Base-by-base conservation (phyloP, 192 early-diverging fungal genomes). In the Podila epigama region DNA sequence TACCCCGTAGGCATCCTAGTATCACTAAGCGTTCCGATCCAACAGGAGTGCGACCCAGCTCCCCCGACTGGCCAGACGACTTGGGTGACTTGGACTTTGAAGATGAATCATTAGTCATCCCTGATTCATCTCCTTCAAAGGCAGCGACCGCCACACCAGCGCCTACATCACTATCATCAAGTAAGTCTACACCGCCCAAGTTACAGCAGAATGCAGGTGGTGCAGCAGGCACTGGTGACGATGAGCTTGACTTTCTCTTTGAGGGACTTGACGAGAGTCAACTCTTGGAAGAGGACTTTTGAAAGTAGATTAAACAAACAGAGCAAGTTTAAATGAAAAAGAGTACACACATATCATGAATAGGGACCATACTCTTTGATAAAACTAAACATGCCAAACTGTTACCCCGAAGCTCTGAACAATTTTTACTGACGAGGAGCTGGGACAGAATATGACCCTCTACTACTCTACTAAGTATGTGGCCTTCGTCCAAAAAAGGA, bases 221-320 rank as follows among this genome's bases (percentile, higher is more conserved):
- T 13, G 60, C 41, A 37, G 53, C 34, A 22, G 63, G 54, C 20
- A 25, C 15, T 29, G 36, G 56, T 35, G 72, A 77, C 25, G 65
- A 68, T n/a, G 72, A 67, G 42, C 50, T 77, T 22, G 60, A 68
- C 9, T 50, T 61, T 20, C n/a, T 77, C 15, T 44, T 77, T 29
- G 73, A 63, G 44, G 73, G 73, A 16, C 29, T 77, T 10, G 73
- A 77, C 36, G 73, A 68, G 18, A 18, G 32, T 9, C 66, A 77
- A 7, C 61, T 68, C 13, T 64, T 41, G 12, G 58, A 75, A n/a
- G 25, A 68, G 1, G 67, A 34, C 54, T 15, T 28, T 22, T 27
- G 29, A 42, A 7, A 34, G 39, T 56, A 66, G 10, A 32, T 39
- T 51, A 18, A 16, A 34, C 25, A 22, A 12, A 48, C n/a, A n/a